Percentiles rank a stretch among this genome's conserved stretches.
Conservation (phyloP, 306 rosid genomes). For the Castanospermum australe region DNA sequence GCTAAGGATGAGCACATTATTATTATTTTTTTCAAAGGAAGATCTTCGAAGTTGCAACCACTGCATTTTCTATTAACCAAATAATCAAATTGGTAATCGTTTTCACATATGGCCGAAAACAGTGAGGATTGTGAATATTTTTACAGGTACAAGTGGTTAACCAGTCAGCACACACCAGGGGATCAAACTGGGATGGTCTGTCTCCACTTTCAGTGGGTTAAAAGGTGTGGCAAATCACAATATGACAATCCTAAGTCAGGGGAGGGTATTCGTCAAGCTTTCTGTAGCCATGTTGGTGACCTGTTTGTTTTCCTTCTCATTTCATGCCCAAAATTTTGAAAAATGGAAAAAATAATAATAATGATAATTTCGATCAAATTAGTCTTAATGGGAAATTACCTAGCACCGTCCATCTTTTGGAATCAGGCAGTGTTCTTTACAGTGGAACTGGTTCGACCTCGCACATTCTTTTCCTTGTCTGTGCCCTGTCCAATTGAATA, state of each 20-base stretch:
- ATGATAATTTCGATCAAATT: neutral
- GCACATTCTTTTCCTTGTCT: neutral
- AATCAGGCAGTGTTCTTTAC: neutral
- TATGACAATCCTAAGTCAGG: slow-evolving; percentile 15
- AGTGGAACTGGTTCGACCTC: neutral
- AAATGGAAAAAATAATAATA: neutral
- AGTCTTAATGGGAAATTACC: neutral
- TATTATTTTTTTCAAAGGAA: neutral
- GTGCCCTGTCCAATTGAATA: slow-evolving; percentile 13
- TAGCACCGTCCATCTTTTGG: neutral
- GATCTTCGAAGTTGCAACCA: neutral
- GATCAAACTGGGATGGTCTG: neutral
- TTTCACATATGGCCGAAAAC: slow-evolving; percentile 29
- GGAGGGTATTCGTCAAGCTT: too few species aligned
- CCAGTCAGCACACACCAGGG: neutral
- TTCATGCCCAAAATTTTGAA: neutral
- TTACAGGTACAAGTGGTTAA: neutral
- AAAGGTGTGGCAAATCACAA: neutral
- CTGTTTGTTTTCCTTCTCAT: neutral
- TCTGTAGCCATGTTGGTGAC: too few species aligned
- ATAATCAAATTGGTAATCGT: slow-evolving; percentile 1
- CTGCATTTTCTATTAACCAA: neutral
- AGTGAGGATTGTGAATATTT: slow-evolving; percentile 11
- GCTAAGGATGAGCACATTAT: neutral
- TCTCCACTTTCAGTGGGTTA: slow-evolving; percentile 3